Evolutionary conservation across 2,329 filamentous ascomycete genomes (phyloP).

Genomic region (Cladosporium sp.): DNA sequence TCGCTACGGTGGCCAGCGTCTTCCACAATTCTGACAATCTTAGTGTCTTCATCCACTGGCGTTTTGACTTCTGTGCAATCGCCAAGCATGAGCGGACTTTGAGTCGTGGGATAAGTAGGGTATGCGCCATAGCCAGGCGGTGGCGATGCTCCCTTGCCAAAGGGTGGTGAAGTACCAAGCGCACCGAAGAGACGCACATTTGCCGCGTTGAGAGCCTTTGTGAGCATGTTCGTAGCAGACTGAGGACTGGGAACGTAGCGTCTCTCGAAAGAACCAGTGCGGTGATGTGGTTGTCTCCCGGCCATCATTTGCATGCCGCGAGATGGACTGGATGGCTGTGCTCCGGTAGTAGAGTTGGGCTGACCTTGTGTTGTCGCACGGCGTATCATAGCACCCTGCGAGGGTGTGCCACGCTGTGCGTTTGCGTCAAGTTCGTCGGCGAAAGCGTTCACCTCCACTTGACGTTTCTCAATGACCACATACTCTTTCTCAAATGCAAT

Average conservation of each 20-base stretch:
- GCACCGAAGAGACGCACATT: conserved; percentile 67
- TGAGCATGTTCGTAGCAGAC: conserved; percentile 85
- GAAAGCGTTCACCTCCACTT: conserved; percentile 94
- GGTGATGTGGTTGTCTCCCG: conserved; percentile 66
- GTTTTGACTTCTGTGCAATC: conserved; percentile 56
- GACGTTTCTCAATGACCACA: conserved; percentile 89
- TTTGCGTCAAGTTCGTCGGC: conserved; percentile 91
- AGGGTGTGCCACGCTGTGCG: conserved; percentile 48
- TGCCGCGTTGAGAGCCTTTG: conserved; percentile 91
- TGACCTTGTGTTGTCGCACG: conserved; percentile 73
- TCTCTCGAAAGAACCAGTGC: conserved; percentile 75
- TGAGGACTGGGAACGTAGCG: conserved; percentile 67
- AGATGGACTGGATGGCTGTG: conserved; percentile 60
- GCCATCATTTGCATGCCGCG: conserved; percentile 70
- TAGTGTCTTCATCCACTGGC: conserved; percentile 71
- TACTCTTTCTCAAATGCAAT: conserved; percentile 90
- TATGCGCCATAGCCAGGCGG: conserved; percentile 75
- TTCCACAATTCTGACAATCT: conserved; percentile 76
- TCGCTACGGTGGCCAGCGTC: conserved; percentile 90
- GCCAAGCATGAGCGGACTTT: conserved; percentile 59
- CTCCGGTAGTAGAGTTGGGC: conserved; percentile 64
- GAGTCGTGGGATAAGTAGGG: conserved; percentile 73
- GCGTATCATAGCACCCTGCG: conserved; percentile 62
- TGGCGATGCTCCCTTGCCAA: conserved; percentile 55
- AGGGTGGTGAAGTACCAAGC: conserved; percentile 61